Evolutionary conservation across 345 rosid genomes (phyloP).

Genomic region (Populus euphratica): DNA sequence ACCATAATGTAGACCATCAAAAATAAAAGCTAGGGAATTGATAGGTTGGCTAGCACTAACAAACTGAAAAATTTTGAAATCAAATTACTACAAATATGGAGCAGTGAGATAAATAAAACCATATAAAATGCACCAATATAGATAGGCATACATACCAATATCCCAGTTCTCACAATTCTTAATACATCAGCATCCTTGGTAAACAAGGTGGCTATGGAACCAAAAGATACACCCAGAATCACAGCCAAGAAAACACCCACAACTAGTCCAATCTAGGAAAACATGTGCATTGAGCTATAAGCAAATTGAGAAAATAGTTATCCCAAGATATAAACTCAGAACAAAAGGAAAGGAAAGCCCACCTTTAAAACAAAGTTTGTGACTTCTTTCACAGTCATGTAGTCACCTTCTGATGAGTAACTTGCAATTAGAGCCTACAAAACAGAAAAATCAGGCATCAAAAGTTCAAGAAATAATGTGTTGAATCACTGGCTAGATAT

Average conservation of each 20-base stretch:
- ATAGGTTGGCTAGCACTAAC: slow-evolving; percentile 88
- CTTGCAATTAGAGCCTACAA: slow-evolving; percentile 79
- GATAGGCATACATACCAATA: slow-evolving; percentile 49
- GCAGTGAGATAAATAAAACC: neutral
- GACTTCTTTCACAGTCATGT: slow-evolving; percentile 59
- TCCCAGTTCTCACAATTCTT: slow-evolving; percentile 63
- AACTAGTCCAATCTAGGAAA: slow-evolving; percentile 67
- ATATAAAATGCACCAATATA: neutral
- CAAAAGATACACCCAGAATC: slow-evolving; percentile 62
- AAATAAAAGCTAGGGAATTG: slow-evolving; percentile 82
- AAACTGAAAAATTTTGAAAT: slow-evolving; percentile 42
- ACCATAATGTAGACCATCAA: slow-evolving; percentile 93
- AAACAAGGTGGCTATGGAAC: slow-evolving; percentile 67
- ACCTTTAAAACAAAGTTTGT: slow-evolving; percentile 75
- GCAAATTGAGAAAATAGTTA: neutral
- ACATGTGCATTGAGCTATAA: slow-evolving; percentile 9
- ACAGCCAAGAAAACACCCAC: slow-evolving; percentile 67
- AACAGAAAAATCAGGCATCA: neutral
- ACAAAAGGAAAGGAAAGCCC: slow-evolving; percentile 17
- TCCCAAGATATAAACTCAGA: neutral
- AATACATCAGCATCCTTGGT: slow-evolving; percentile 75
- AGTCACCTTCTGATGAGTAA: slow-evolving; percentile 66
- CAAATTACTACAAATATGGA: neutral
- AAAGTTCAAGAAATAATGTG: neutral
- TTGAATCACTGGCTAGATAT: neutral